Evolutionary conservation across 2,329 filamentous ascomycete species (phyloP).

Genomic region (Magnaporthiopsis poae): DNA sequence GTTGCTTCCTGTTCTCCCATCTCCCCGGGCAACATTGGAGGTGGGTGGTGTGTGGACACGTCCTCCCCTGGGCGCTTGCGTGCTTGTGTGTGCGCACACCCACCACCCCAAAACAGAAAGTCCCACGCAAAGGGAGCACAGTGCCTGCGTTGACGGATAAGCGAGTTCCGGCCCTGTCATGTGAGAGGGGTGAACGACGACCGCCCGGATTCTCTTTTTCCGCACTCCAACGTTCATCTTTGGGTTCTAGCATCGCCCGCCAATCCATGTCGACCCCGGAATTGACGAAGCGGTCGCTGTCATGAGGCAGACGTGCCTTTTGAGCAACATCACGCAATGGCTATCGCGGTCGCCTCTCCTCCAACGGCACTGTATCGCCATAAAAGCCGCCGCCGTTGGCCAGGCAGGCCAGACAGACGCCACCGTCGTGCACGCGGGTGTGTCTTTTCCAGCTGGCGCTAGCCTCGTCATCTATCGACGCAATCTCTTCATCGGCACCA

Average conservation of each 20-base stretch:
- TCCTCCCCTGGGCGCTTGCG: neutral
- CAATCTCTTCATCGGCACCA: conserved; percentile 39
- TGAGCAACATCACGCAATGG: neutral
- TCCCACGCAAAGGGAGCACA: neutral
- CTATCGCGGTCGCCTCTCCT: conserved; percentile 34
- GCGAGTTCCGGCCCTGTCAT: neutral
- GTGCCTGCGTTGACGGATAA: neutral
- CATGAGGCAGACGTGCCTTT: neutral
- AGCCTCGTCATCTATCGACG: conserved; percentile 35
- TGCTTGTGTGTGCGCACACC: neutral
- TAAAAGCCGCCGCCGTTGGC: conserved; percentile 42
- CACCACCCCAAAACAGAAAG: neutral
- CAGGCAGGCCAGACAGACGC: conserved; percentile 46
- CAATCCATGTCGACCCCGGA: neutral
- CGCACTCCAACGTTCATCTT: neutral
- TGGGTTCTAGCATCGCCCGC: neutral
- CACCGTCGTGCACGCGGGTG: conserved; percentile 50
- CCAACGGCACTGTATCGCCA: conserved; percentile 42
- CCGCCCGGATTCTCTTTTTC: neutral
- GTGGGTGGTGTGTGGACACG: neutral
- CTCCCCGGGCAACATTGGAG: neutral
- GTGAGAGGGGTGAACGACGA: neutral
- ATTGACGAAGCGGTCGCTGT: neutral
- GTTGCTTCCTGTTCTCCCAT: neutral
- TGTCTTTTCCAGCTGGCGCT: conserved; percentile 45